Conservation (phyloP, 108 stramenopile species). For the Fragilaria radians region DNA sequence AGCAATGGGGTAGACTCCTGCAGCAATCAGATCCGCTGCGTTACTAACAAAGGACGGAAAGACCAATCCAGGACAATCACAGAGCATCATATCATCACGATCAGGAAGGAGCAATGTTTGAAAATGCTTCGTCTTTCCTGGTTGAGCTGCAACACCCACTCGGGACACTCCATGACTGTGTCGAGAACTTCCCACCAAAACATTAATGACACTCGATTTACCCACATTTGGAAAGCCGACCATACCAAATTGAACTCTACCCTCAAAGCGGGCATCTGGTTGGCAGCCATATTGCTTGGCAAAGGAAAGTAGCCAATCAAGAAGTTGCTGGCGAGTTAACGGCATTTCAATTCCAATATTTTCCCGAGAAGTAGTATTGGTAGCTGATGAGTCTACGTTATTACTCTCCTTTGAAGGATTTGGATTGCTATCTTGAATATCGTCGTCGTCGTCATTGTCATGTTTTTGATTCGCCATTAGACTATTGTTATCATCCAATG, state of each 20-base stretch:
- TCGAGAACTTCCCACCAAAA: conserved; percentile 86
- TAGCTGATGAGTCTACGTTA: neutral
- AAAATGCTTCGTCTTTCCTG: conserved; percentile 99
- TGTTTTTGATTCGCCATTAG: neutral
- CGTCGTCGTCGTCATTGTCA: conserved; percentile 2
- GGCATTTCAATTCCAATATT: conserved; percentile 42
- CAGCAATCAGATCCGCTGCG: conserved; percentile 92
- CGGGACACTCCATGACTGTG: conserved; percentile 83
- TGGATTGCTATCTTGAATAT: conserved; percentile 7
- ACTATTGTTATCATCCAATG: conserved; percentile 12
- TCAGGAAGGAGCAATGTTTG: conserved; percentile 93
- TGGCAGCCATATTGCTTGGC: conserved; percentile 51
- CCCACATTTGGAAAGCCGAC: conserved; percentile 97
- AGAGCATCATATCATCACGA: conserved; percentile 81
- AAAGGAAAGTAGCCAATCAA: conserved; percentile 59
- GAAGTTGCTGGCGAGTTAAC: conserved; percentile 58
- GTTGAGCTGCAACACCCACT: conserved; percentile 95
- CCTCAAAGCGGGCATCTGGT: conserved; percentile 50
- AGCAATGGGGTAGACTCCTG: conserved; percentile 96
- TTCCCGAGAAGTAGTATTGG: neutral
- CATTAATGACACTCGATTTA: conserved; percentile 96
- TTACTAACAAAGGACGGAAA: conserved; percentile 98
- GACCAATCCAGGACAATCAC: conserved; percentile 99
- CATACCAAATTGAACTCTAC: conserved; percentile 88
- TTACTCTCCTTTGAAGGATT: neutral